phyloP scores from a whole-genome alignment of 192 early-diverging fungal genomes.

The Dispira parvispora region DNA sequence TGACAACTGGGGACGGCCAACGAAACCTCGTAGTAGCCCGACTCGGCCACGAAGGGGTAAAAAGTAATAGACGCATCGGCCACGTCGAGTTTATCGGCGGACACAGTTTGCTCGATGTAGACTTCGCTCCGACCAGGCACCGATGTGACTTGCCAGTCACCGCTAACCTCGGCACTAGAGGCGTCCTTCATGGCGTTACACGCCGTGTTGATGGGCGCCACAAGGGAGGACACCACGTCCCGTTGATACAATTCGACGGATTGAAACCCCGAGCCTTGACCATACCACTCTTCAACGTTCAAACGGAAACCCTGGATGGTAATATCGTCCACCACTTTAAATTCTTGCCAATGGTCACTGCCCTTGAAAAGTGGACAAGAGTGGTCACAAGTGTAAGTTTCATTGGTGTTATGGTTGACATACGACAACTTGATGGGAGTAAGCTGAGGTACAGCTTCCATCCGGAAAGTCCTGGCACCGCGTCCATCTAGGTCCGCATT shows the following conservation, averaged over 20 bases:
- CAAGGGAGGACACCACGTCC: slow-evolving; percentile 13
- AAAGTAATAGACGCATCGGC: slow-evolving; percentile 13
- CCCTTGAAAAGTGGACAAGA: slow-evolving; percentile 21
- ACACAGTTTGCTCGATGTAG: slow-evolving; percentile 19
- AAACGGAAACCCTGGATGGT: slow-evolving; percentile 35
- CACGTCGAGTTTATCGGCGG: slow-evolving; percentile 13
- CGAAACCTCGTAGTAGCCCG: slow-evolving; percentile 39
- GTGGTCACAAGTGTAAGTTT: slow-evolving; percentile 20
- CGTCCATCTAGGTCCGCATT: slow-evolving; percentile 37
- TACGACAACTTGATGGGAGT: slow-evolving; percentile 40
- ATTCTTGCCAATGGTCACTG: slow-evolving; percentile 26
- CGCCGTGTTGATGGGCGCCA: not conserved
- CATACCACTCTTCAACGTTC: slow-evolving; percentile 37
- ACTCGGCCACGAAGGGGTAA: slow-evolving; percentile 35
- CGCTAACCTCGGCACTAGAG: slow-evolving; percentile 10
- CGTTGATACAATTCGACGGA: slow-evolving; percentile 27
- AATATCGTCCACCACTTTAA: slow-evolving; percentile 25
- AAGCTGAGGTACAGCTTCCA: slow-evolving; percentile 38
- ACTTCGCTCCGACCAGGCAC: slow-evolving; percentile 20
- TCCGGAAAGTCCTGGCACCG: slow-evolving; percentile 48
- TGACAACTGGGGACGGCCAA: slow-evolving; percentile 39
- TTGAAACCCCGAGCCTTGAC: slow-evolving; percentile 28
- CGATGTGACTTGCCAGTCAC: slow-evolving; percentile 19
- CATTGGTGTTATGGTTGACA: slow-evolving; percentile 33
- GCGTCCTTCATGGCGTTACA: not conserved